Evolutionary conservation across 2,329 filamentous ascomycete species (phyloP), one percentile per base, ranked within the genome.

Genomic region (Penicillium thymicola): DNA sequence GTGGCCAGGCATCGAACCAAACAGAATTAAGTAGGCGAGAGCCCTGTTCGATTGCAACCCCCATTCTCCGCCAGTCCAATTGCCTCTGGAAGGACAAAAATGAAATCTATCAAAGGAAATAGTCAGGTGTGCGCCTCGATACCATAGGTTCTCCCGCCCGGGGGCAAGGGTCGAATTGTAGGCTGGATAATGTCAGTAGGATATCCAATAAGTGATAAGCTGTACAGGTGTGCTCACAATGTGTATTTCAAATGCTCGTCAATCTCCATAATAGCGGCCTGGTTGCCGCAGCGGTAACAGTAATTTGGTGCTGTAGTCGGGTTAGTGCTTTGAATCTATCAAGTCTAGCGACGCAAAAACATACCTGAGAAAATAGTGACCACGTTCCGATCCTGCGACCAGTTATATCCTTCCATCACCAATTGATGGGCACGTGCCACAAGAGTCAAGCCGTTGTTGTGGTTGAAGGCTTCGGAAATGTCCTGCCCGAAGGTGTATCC

Each of bases 221-320:
- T 47, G 14, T 5, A 37, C 32, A n/a, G 44, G 32, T 32, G 44
- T 38, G 87, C 92, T 77, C 84, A 97, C 93, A 99, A 97, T 71
- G 94, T 97, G 79, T 97, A 99, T 82, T 99, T 97, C 73, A 99
- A 81, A 76, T 97, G 92, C 79, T 99, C 94, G 66, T 97, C 94
- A 76, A 99, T 99, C 79, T 97, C 94, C 94, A 99, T 99, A 76
- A 99, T 97, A n/a, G 94, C 94, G 55, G 94, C 94, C 78, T 97
- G 94, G 78, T 99, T 99, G 72, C 94, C 94, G 73, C 94, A 99
- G 75, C 94, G 86, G 83, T 99, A 97, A 81, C 93, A 99, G 82
- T 99, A 99, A 76, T 93, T 93, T 62, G 89, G 89, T 52, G 89
- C 89, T 64, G 49, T 13, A 28, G 11, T 34, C 37, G n/a, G 30